Base-by-base conservation (phyloP, 176 grass and related monocot species). In the Phragmites australis region DNA sequence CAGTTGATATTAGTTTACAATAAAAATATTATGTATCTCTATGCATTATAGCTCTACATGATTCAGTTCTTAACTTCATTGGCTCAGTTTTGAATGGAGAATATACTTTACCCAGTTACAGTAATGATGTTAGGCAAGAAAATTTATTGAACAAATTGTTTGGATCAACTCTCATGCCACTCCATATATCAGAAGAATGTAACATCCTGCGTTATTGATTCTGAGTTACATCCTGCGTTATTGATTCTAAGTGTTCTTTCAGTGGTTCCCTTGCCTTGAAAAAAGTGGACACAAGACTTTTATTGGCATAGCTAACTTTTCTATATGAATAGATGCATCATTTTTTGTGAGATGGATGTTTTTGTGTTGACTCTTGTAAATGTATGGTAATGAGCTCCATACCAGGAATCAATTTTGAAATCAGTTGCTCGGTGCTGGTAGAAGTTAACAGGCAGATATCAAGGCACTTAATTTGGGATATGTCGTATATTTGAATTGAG, bases 361-460 rank as follows among this genome's bases (percentile, higher is more conserved):
- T 56, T 52, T 0, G 31, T 62, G n/a, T 27, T 74, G 25, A 32
- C 16, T 69, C 42, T 72, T 58, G 5, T 43, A 25, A 43, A n/a
- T 42, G 32, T 40, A 39, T 58, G 43, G 5, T 30, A 51, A 29
- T 48, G n/a, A 41, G 30, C 61, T 68, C 48, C 63, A 30, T 48
- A 29, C 17, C 41, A 86, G 30, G 22, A 48, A 66, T 76, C 8
- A 65, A 6, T 41, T 86, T 34, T 68, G 30, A 48, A 74, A 82
- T 61, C 31, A 63, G 50, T 32, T 61, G 22, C 43, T 70, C 16
- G n/a, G 72, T 51, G 37, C 37, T 29, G 11, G 40, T 47, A 27
- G n/a, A 70, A 43, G 32, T 62, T 74, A 29, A 7, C 64, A 3
- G 21, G 12, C 66, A 45, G 32, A 67, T 73, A 30, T 64, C 80